Conservation (phyloP, 371 early-diverging fungal species). For the Mycotypha africana region DNA sequence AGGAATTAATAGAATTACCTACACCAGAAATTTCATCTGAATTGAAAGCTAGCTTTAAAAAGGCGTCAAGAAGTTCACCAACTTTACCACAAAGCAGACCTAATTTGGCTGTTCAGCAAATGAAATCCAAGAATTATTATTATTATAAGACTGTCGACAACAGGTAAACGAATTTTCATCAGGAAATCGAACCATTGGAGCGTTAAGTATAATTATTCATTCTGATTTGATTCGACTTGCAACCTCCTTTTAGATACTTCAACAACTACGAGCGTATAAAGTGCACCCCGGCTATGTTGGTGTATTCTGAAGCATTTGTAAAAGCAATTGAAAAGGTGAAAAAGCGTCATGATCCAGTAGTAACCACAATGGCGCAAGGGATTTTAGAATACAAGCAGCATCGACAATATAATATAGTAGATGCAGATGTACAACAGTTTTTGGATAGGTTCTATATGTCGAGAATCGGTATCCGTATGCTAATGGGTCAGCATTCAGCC, state of each 20-base stretch:
- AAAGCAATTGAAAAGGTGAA: conserved; percentile 86
- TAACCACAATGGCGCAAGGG: conserved; percentile 91
- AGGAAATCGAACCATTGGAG: too few species aligned
- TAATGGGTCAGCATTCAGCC: conserved; percentile 81
- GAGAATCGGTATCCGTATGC: conserved; percentile 95
- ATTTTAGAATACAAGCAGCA: conserved; percentile 86
- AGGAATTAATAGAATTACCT: conserved; percentile 77
- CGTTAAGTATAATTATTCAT: too few species aligned
- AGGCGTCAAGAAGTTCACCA: conserved; percentile 13
- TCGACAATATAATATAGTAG: conserved; percentile 52
- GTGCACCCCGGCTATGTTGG: conserved; percentile 65
- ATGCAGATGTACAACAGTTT: conserved; percentile 86
- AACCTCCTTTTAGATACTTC: conserved; percentile 28
- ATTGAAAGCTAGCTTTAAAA: conserved; percentile 22
- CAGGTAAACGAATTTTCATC: too few species aligned
- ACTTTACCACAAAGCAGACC: conserved; percentile 56
- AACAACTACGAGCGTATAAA: conserved; percentile 52
- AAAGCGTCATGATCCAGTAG: conserved; percentile 91
- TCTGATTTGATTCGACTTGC: neutral
- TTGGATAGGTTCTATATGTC: conserved; percentile 96
- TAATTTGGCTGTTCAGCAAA: conserved; percentile 36
- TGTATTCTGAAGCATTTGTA: conserved; percentile 81
- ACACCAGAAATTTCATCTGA: conserved; percentile 47
- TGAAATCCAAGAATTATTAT: too few species aligned
- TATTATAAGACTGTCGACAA: too few species aligned